These are phyloP conservation scores for Termitomyces sp. DNA, from an alignment of 768 basidiomycete species.

Conservation along the genomic window DNA sequence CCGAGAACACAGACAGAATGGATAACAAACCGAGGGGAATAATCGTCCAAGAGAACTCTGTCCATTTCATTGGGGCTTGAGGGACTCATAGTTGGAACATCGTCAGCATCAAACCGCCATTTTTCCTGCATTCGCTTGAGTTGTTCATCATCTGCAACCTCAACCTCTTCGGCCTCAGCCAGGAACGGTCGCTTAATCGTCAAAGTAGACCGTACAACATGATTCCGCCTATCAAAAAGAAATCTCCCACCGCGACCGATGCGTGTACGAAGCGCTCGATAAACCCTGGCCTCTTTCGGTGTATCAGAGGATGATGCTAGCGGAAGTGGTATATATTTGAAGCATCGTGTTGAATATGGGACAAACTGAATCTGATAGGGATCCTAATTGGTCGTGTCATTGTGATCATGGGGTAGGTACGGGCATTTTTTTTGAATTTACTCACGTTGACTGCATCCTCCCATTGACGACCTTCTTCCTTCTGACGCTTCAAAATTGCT, in stretches of 20 bases:
- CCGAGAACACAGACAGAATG: neutral
- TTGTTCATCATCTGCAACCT: neutral
- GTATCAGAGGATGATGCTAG: constrained; percentile 2
- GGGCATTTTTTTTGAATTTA: neutral
- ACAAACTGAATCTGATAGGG: constrained; percentile 61
- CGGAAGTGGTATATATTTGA: constrained; percentile 35
- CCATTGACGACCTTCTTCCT: constrained; percentile 74
- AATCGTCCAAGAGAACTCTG: neutral
- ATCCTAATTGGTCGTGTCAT: constrained; percentile 31
- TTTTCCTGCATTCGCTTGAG: neutral
- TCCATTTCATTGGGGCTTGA: neutral
- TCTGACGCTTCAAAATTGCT: constrained; percentile 49
- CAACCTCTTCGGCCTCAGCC: neutral
- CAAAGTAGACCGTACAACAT: constrained; percentile 16
- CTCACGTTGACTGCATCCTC: constrained; percentile 82
- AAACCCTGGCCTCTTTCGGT: constrained; percentile 18
- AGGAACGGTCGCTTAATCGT: neutral
- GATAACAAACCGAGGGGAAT: neutral
- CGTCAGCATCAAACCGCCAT: neutral
- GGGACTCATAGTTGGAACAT: neutral
- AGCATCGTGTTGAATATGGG: constrained; percentile 56
- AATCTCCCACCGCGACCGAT: constrained; percentile 78
- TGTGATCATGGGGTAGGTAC: neutral
- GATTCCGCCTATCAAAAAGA: constrained; percentile 63
- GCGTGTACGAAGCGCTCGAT: constrained; percentile 62